Base-by-base conservation (phyloP, 805 yeast species). In the Pichia heedii region DNA sequence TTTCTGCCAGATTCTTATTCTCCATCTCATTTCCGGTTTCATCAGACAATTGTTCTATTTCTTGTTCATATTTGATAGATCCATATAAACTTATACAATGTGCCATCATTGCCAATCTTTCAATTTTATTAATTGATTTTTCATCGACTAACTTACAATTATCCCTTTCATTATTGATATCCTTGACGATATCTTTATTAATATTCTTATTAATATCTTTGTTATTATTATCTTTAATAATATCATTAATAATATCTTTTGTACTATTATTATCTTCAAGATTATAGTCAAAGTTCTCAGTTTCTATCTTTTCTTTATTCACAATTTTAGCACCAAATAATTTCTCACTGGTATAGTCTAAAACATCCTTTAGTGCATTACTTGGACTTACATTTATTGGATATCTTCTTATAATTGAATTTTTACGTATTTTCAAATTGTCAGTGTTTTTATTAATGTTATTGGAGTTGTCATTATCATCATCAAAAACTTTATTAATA, bases 61-160 rank as follows among this genome's bases (percentile, higher is more conserved):
- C 68, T 65, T 90, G 97, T 35, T 82, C 72, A 54, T 81, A 86
- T 62, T 93, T 93, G 22, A 87, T 88, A 52, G 88, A 96, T 0
- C 97, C 97, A 67, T 82, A 88, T 27, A 87, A 69, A 50, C 81
- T 79, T 19, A 93, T 79, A 0, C 95, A 95, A 57, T 88, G 93
- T 0, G 96, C 87, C 65, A 87, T 88, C 1, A 96, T 87, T 2
- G 95, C 87, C 37, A 87, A 65, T 1, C 78, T 69, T 59, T 88
- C 96, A 46, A 89, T 67, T 43, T 71, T 68, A 22, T 56, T 52
- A 7, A 73, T 60, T 19, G 74, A 67, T 46, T 62, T 61, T 54
- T 62, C 33, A 63, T 71, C 60, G 45, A 53, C 60, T 19, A 54
- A 35, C 30, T 26, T 22, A 19, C 6, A 13, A 5, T 29, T 29